Conservation (phyloP, 2,329 filamentous ascomycete species). For the Chalaropsis thielavioides region DNA sequence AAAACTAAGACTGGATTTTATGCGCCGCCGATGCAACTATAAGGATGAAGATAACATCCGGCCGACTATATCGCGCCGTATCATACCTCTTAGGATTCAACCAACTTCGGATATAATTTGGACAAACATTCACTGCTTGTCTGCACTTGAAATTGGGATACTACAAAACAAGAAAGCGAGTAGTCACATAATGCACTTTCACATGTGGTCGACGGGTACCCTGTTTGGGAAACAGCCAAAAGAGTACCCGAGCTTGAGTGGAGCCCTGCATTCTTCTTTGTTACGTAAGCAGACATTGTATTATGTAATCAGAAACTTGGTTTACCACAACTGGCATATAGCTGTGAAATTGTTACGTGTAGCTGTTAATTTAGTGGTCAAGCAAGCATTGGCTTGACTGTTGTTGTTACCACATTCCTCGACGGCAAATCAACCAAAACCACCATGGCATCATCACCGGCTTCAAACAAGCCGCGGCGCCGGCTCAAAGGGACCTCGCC, state of each 20-base stretch:
- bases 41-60: no score
- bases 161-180: no score
- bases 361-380: neutral
- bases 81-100: no score
- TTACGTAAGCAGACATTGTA: neutral
- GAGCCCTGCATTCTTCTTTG: neutral
- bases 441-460: slow-evolving; percentile 37
- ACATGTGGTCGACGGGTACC: no score
- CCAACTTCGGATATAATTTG: no score
- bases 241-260: neutral
- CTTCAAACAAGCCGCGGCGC: slow-evolving; percentile 46
- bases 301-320: neutral
- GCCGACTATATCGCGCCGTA: no score
- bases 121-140: no score
- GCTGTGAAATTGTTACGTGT: neutral
- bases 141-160: no score
- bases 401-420: neutral
- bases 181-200: no score
- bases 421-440: neutral
- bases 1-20: no score
- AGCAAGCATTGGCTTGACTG: neutral
- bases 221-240: no score
- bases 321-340: neutral
- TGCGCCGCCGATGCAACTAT: no score
- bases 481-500: slow-evolving; percentile 35